Conservation (phyloP, 2,329 filamentous ascomycete species). For the Fusarium keratoplasticum region DNA sequence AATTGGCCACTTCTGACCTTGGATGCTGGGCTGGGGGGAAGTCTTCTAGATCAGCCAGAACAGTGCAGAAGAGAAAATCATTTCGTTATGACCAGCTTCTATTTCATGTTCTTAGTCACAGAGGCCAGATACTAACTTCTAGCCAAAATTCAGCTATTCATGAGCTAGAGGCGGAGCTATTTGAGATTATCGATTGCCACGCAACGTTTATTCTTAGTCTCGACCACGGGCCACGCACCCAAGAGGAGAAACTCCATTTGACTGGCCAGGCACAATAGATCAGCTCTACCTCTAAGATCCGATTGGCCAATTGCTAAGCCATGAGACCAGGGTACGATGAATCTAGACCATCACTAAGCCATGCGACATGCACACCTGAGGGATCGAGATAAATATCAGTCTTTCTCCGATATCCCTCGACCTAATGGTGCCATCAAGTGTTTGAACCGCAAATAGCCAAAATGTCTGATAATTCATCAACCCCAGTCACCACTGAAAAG, state of each 20-base stretch:
- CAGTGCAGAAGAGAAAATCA: neutral
- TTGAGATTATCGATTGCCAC: neutral
- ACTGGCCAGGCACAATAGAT: neutral
- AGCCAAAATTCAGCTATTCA: neutral
- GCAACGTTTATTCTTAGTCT: neutral
- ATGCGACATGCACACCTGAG: neutral
- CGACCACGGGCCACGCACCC: neutral
- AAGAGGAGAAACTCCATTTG: neutral
- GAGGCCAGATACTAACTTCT: neutral
- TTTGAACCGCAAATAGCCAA: neutral
- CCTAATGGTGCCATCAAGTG: neutral
- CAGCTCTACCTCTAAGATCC: neutral
- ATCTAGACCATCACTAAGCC: neutral
- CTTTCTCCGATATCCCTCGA: neutral
- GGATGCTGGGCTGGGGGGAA: neutral
- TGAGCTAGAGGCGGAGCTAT: neutral
- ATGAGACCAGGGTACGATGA: neutral
- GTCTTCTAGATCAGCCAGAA: neutral
- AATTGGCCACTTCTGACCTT: neutral
- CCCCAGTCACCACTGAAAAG: neutral
- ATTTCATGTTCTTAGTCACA: neutral
- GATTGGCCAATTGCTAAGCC: neutral
- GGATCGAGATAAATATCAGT: neutral
- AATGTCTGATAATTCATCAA: neutral
- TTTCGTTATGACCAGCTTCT: neutral